Percentiles rank a stretch among this genome's conserved stretches.
Conservation (phyloP, 2,329 filamentous ascomycete genomes). For the Kalaharituber pfeilii region DNA sequence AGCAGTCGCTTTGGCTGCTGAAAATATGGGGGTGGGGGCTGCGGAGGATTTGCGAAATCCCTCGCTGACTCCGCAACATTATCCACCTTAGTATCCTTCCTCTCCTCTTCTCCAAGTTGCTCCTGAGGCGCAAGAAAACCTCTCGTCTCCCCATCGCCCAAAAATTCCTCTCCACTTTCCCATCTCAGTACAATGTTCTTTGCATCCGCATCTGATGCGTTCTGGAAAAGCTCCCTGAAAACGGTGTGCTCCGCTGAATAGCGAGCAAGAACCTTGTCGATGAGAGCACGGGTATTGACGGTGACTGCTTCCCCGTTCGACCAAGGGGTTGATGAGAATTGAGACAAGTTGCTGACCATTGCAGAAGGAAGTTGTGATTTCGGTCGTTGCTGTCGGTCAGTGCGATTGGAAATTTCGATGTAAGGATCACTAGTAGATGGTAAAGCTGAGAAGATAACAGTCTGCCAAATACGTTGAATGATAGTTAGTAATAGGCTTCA, state of each 20-base stretch:
- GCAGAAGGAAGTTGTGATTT: too few relatives aligned
- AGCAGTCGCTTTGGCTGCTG: not conserved
- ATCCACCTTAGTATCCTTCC: not conserved
- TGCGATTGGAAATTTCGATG: too few relatives aligned
- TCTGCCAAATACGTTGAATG: too few relatives aligned
- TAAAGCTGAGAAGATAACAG: too few relatives aligned
- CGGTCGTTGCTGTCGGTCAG: too few relatives aligned
- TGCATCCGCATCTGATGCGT: conserved; percentile 87
- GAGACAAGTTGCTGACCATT: not conserved
- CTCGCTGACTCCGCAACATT: not conserved
- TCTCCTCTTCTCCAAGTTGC: too few relatives aligned
- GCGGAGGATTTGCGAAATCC: not conserved
- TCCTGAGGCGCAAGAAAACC: too few relatives aligned
- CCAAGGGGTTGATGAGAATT: conserved; percentile 28
- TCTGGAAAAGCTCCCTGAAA: conserved; percentile 90
- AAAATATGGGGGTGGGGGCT: not conserved
- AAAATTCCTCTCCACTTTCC: not conserved
- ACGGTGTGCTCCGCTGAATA: conserved; percentile 92
- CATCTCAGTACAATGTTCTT: not conserved
- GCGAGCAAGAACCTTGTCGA: conserved; percentile 90
- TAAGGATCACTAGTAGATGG: too few relatives aligned
- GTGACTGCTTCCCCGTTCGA: conserved; percentile 94
- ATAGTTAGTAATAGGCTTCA: too few relatives aligned
- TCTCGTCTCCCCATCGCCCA: not conserved
- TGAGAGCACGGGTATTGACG: conserved; percentile 87